Evolutionary conservation across 73 alveolate species (phyloP).

Genomic region (Paramecium caudatum): DNA sequence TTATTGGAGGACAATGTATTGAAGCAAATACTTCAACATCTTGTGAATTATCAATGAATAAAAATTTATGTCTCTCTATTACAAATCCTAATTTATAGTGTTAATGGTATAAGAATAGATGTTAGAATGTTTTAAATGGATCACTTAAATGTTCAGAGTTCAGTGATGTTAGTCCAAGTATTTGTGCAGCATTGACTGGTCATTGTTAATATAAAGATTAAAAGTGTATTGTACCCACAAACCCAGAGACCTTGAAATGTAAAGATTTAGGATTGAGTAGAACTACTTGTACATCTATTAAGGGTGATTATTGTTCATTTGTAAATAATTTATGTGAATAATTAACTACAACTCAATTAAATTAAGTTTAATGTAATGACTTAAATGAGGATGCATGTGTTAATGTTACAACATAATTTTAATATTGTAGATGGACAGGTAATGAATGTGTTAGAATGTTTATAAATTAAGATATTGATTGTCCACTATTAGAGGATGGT

Average conservation of each 20-base stretch:
- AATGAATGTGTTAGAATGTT: neutral
- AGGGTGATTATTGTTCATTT: slow-evolving; percentile 28
- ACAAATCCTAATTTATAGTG: neutral
- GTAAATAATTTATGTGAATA: neutral
- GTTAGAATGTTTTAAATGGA: neutral
- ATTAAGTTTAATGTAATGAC: neutral
- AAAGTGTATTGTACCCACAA: neutral
- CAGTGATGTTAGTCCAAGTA: neutral
- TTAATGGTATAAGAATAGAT: slow-evolving; percentile 8
- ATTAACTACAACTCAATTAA: neutral
- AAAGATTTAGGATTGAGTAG: neutral
- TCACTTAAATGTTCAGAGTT: neutral
- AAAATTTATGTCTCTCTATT: neutral
- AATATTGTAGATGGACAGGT: slow-evolving; percentile 49
- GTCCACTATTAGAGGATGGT: neutral
- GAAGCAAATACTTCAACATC: neutral
- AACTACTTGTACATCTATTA: neutral
- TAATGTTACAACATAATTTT: slow-evolving; percentile 27
- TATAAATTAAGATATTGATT: slow-evolving; percentile 11
- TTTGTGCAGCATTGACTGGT: neutral
- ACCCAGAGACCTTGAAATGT: neutral
- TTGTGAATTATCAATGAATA: neutral
- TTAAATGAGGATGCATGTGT: slow-evolving; percentile 18
- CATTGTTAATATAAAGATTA: neutral
- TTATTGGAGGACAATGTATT: neutral